Evolutionary conservation across 2,329 filamentous ascomycete genomes (phyloP), one percentile per base, ranked within the genome.

Genomic region (Diaporthe ampelina): DNA sequence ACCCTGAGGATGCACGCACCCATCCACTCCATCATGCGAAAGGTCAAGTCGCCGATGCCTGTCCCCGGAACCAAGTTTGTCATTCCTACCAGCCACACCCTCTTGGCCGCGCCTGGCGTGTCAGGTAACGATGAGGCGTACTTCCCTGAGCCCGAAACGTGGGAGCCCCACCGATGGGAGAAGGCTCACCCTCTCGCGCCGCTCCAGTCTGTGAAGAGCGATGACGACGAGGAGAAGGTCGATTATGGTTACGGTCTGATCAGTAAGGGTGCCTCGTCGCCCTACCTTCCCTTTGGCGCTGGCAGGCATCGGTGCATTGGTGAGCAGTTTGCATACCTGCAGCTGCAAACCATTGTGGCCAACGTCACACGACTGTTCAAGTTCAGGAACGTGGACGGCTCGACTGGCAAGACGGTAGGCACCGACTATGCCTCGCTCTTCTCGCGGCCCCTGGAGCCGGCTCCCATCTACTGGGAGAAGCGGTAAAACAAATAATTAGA

Each of bases 201-300:
- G 69, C 87, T 78, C 73, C 85, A 85, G 40, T n/a, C 50, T 10
- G 6, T 73, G 65, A 84, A 86, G 26, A 87, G 88, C 50, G 88
- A 89, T 45, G 90, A 91, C 32, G 80, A 80, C 79, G 90, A 93
- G 80, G 94, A 93, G 85, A 95, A 94, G 85, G 90, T 96, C 76
- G 96, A 98, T 82, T 98, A 98, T 82, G 96, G 96, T 45, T 98
- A 97, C 83, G 96, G 96, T 76, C 87, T 97, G 68, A 94, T 98
- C 78, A 95, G 91, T 88, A 98, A 98, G 88, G 96, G 96, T 73
- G 93, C 94, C 19, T 91, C 91, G 75, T 97, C 94, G 70, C 95
- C 96, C 0, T 98, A 98, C 83, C 90, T 98, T 63, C 96, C 96
- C 2, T 98, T 98, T 81, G 96, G 96, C 74, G 96, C 95, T 40